Conservation (phyloP, 345 rosid genomes). For the Gossypium longicalyx region DNA sequence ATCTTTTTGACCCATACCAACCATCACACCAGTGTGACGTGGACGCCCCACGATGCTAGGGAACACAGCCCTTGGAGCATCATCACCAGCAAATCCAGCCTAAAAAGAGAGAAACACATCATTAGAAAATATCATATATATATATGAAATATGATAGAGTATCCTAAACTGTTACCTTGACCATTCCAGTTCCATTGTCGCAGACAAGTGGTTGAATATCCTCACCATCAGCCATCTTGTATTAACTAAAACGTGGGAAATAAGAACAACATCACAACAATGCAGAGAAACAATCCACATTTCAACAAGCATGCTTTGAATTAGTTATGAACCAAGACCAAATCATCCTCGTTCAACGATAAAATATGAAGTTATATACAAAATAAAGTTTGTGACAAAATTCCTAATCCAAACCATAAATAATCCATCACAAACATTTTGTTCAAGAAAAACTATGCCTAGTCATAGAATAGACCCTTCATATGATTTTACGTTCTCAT, state of each 20-base stretch:
- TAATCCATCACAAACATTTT: neutral
- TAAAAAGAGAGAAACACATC: neutral
- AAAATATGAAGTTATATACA: neutral
- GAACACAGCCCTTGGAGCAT: constrained; percentile 64
- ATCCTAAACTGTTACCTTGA: neutral
- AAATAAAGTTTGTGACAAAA: neutral
- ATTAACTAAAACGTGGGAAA: neutral
- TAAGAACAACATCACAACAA: too few relatives aligned
- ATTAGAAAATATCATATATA: neutral
- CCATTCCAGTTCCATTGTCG: constrained; percentile 5
- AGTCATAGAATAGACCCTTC: neutral
- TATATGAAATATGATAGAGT: neutral
- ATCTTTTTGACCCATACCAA: constrained; percentile 62
- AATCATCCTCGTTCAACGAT: neutral
- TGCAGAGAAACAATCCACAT: too few relatives aligned
- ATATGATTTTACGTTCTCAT: neutral
- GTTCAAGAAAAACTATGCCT: neutral
- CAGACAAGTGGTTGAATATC: constrained; percentile 14
- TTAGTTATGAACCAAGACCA: neutral
- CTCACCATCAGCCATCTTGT: constrained; percentile 12
- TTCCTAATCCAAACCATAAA: neutral
- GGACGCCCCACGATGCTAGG: constrained; percentile 43
- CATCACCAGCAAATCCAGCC: constrained; percentile 76
- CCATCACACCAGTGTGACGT: constrained; percentile 67
- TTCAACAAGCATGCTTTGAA: neutral